Evolutionary conservation across 2,329 filamentous ascomycete genomes (phyloP).

Genomic region (Orbilia ellipsospora): DNA sequence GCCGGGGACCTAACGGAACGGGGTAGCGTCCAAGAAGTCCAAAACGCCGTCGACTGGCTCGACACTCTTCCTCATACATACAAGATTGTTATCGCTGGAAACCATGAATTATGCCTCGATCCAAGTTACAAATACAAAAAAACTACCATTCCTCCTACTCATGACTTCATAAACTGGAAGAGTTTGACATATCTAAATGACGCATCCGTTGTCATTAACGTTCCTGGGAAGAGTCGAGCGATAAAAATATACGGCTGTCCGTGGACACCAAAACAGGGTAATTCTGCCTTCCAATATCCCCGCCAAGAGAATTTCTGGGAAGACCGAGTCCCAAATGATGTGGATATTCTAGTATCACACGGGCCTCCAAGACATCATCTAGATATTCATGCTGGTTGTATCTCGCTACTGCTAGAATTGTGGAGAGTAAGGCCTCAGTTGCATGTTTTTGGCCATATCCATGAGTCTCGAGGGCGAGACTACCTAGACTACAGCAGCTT

Average conservation of each 20-base stretch:
- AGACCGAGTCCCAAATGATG: slow-evolving; percentile 75
- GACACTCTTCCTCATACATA: slow-evolving; percentile 76
- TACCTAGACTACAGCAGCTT: slow-evolving; percentile 78
- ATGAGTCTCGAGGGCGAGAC: slow-evolving; percentile 78
- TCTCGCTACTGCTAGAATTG: slow-evolving; percentile 75
- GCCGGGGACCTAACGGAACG: slow-evolving; percentile 84
- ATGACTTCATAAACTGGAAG: slow-evolving; percentile 72
- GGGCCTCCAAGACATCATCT: slow-evolving; percentile 79
- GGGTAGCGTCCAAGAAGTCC: slow-evolving; percentile 78
- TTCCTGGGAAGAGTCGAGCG: slow-evolving; percentile 66
- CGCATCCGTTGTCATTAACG: slow-evolving; percentile 71
- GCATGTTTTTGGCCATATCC: slow-evolving; percentile 87
- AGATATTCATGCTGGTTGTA: slow-evolving; percentile 76
- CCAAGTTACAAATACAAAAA: slow-evolving; percentile 67
- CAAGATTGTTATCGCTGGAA: slow-evolving; percentile 86
- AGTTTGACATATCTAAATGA: slow-evolving; percentile 81
- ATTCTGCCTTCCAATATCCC: slow-evolving; percentile 77
- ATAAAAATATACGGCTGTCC: slow-evolving; percentile 83
- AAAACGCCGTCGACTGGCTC: slow-evolving; percentile 87
- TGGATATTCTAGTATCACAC: slow-evolving; percentile 84
- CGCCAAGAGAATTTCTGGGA: slow-evolving; percentile 76
- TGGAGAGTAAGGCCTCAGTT: slow-evolving; percentile 79
- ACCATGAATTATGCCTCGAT: slow-evolving; percentile 90
- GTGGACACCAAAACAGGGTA: slow-evolving; percentile 78
- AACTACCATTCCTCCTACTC: slow-evolving; percentile 65